phyloP scores from a whole-genome alignment of 208 protist species.

The Wallacemonas sp. region DNA sequence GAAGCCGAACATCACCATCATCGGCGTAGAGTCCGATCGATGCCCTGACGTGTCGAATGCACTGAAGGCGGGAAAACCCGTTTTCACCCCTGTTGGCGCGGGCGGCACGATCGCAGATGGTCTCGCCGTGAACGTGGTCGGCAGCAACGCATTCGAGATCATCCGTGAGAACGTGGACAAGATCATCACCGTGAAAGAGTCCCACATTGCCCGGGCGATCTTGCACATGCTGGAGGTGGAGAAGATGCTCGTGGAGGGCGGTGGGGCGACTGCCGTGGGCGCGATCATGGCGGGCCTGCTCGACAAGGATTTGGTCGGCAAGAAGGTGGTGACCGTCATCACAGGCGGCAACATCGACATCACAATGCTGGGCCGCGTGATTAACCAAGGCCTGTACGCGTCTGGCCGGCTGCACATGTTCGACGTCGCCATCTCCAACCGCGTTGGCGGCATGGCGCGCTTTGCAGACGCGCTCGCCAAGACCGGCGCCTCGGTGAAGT shows the following conservation, averaged over 20 bases:
- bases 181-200: slow-evolving; percentile 68
- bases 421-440: slow-evolving; percentile 72
- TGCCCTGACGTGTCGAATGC: slow-evolving; percentile 58
- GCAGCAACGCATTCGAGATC: slow-evolving; percentile 69
- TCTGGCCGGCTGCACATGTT: slow-evolving; percentile 74
- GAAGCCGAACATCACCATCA: slow-evolving; percentile 66
- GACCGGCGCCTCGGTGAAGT: slow-evolving; percentile 66
- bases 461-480: slow-evolving; percentile 48
- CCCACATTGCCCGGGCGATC: slow-evolving; percentile 81
- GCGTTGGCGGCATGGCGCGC: slow-evolving; percentile 75
- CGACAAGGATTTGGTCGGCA: slow-evolving; percentile 45
- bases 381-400: slow-evolving; percentile 82
- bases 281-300: slow-evolving; percentile 68
- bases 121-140: slow-evolving; percentile 82
- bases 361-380: slow-evolving; percentile 80
- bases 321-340: slow-evolving; percentile 78
- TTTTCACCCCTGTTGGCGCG: slow-evolving; percentile 40
- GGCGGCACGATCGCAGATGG: slow-evolving; percentile 90
- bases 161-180: slow-evolving; percentile 76
- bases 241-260: slow-evolving; percentile 91
- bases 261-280: slow-evolving; percentile 72
- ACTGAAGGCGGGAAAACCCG: slow-evolving; percentile 55
- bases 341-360: slow-evolving; percentile 94
- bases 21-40: slow-evolving; percentile 83
- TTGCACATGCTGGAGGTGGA: slow-evolving; percentile 87